Percentiles rank a stretch among this genome's conserved stretches.
Conservation (phyloP, 306 rosid species). For the Canavalia gladiata region DNA sequence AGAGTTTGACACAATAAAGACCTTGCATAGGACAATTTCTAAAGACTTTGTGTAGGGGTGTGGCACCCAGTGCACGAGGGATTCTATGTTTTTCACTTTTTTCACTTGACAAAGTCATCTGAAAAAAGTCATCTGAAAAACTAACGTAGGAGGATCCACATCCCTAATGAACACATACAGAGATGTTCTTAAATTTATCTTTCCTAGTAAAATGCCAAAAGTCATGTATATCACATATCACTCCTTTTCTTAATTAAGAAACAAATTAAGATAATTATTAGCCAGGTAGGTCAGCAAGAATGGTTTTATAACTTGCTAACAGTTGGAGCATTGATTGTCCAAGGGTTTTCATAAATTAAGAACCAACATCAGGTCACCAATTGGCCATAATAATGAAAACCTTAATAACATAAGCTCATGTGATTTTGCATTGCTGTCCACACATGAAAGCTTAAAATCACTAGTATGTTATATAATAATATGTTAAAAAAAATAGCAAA, state of each 20-base stretch:
- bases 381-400: conserved; percentile 8
- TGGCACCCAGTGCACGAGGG: neutral
- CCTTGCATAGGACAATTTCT: conserved; percentile 24
- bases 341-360: conserved; percentile 5
- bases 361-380: conserved; percentile 12
- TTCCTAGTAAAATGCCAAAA: conserved; percentile 20
- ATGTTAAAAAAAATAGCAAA: conserved; percentile 18
- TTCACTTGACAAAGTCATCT: neutral
- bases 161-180: conserved; percentile 7
- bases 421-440: conserved; percentile 16
- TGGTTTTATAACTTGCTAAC: neutral
- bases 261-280: conserved; percentile 31
- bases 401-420: conserved; percentile 14
- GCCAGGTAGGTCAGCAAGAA: conserved; percentile 13
- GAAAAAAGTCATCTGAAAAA: conserved; percentile 4
- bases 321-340: neutral
- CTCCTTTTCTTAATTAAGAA: conserved; percentile 29
- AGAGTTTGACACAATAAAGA: conserved; percentile 28
- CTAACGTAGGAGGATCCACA: conserved; percentile 27
- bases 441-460: conserved; percentile 15
- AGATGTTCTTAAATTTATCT: conserved; percentile 22
- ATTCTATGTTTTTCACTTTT: neutral
- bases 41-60: conserved; percentile 6
- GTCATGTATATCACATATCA: conserved; percentile 9
- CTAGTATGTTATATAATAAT: neutral